Percentiles rank a stretch among this genome's conserved stretches.
Conservation (phyloP, 2,329 filamentous ascomycete species). For the Claviceps digitariae region DNA sequence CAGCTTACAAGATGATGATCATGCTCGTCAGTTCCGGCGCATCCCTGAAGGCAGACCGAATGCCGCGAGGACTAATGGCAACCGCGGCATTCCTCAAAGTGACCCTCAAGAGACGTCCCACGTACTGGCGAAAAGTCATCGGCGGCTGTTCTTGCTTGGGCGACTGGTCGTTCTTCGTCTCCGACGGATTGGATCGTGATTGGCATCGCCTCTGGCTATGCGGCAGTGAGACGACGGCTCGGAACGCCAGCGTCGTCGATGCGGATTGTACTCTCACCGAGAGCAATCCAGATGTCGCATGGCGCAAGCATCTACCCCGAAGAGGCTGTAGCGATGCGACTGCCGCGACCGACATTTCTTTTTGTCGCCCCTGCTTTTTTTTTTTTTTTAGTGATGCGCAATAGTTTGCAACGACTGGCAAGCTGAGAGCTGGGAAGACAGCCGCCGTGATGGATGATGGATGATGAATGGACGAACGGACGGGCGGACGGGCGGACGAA, state of each 20-base stretch:
- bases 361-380: background rate
- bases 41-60: slow-evolving; percentile 21
- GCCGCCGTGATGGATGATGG: background rate
- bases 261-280: slow-evolving; percentile 19
- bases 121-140: slow-evolving; percentile 20
- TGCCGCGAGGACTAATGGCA: slow-evolving; percentile 21
- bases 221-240: slow-evolving; percentile 16
- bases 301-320: slow-evolving; percentile 16
- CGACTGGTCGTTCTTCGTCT: slow-evolving; percentile 5
- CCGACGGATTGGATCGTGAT: slow-evolving; percentile 14
- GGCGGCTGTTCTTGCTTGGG: slow-evolving; percentile 12
- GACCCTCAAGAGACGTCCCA: slow-evolving; percentile 17
- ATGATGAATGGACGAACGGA: no score
- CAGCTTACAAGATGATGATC: slow-evolving; percentile 18
- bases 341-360: slow-evolving; percentile 20
- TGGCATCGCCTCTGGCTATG: slow-evolving; percentile 16
- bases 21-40: slow-evolving; percentile 18
- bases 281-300: slow-evolving; percentile 17
- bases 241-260: slow-evolving; percentile 15
- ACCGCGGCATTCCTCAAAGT: slow-evolving; percentile 21
- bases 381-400: background rate
- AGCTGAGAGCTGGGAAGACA: background rate
- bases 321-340: slow-evolving; percentile 21
- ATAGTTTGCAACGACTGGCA: background rate
- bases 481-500: no score